Evolutionary conservation across 2,329 filamentous ascomycete species (phyloP).

Genomic region (Aspergillus candidus): DNA sequence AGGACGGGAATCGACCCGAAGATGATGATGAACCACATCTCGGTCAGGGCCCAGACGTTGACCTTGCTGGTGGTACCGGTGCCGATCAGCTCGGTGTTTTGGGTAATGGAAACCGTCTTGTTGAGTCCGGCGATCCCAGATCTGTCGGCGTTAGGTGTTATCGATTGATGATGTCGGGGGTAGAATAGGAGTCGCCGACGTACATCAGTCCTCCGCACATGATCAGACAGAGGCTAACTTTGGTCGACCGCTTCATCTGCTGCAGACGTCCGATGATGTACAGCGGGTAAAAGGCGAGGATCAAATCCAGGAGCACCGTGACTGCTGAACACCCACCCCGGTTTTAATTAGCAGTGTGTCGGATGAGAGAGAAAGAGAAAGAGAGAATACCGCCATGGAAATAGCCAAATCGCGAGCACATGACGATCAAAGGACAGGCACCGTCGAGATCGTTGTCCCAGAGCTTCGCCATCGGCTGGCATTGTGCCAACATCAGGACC

Average conservation of each 20-base stretch:
- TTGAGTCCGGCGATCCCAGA: constrained; percentile 16
- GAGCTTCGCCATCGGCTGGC: constrained; percentile 8
- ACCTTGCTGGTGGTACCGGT: constrained; percentile 14
- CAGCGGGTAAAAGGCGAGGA: constrained; percentile 14
- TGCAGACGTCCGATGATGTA: constrained; percentile 15
- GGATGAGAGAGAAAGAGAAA: background rate
- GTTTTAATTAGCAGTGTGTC: background rate
- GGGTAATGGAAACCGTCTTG: constrained; percentile 15
- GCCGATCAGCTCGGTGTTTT: constrained; percentile 8
- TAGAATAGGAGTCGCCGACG: background rate
- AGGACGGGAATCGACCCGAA: constrained; percentile 17
- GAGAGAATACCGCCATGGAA: constrained; percentile 12
- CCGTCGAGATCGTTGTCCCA: constrained; percentile 11
- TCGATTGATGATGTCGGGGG: too few species aligned
- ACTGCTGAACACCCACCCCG: constrained; percentile 3
- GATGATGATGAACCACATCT: constrained; percentile 17
- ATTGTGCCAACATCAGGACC: constrained; percentile 13
- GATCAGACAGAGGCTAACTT: constrained; percentile 13
- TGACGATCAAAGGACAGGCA: constrained; percentile 8
- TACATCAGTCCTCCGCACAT: constrained; percentile 17
- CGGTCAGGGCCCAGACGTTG: constrained; percentile 16
- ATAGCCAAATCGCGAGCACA: constrained; percentile 13
- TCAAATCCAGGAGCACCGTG: constrained; percentile 11
- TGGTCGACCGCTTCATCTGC: constrained; percentile 12
- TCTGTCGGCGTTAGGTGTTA: background rate